Base-by-base conservation (phyloP, 2,329 filamentous ascomycete genomes). In the Aureobasidium zeae region DNA sequence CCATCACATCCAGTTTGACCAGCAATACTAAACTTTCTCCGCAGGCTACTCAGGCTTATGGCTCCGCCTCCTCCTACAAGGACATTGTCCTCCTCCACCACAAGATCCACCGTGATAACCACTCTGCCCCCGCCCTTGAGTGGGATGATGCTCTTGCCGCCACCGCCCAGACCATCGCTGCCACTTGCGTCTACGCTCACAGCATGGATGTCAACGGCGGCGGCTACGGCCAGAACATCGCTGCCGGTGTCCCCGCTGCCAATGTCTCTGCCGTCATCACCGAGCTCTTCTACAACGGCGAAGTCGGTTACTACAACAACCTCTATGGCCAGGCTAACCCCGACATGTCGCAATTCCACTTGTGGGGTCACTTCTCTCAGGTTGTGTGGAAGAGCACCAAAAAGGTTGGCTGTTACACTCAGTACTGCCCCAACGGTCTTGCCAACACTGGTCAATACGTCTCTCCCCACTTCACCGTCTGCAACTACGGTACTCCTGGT, bases 151-250 rank as follows among this genome's bases (percentile, higher is more conserved):
- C 66, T 31, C 74, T 86, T 44, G 82, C 78, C 44, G 58, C 60
- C 44, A 84, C 74, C 48, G 87, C 87, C 30, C 52, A 67, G 36
- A 65, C 66, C 45, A 76, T 80, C 42, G 86, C 86, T 48, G 57
- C 72, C 21, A 71, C 61, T 24, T 94, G 87, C 63, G 68, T 73
- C 30, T 89, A 88, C 54, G 71, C 67, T 22, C 89, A 96, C 64
- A 74, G 88, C 62, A 76, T 76, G 81, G 61, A 67, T 19, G 67
- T 74, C 34, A 75, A 76, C 49, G 71, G 68, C 38, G 77, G 77
- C 44, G 71, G 73, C 32, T 93, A 91, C 58, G 91, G 91, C 31
- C 91, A 98, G 69, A 98, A 96, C 74, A 81, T 96, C 47, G 89
- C 85, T 57, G 79, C 81, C 48, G 71, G 80, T 52, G 71, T 76